Percentiles rank a stretch among this genome's conserved stretches.
phyloP scores from a whole-genome alignment of 2,329 filamentous ascomycete genomes.

The Fusarium anguioides region DNA sequence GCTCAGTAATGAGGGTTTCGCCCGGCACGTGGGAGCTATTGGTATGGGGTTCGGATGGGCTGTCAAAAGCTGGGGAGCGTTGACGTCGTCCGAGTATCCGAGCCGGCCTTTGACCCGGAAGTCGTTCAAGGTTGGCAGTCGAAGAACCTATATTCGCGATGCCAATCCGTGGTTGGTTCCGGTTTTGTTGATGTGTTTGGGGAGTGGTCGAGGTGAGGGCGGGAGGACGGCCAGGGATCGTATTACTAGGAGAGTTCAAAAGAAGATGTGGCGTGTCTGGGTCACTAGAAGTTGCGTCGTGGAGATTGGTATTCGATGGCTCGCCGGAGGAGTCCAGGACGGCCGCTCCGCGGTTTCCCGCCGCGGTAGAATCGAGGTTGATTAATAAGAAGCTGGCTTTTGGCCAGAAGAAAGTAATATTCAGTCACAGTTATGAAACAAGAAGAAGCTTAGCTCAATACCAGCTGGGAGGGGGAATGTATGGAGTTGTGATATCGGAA shows the following conservation, averaged over 20 bases:
- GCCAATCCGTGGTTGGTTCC: constrained; percentile 46
- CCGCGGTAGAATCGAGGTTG: constrained; percentile 49
- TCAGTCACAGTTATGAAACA: constrained; percentile 10
- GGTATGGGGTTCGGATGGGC: constrained; percentile 46
- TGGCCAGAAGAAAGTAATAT: constrained; percentile 36
- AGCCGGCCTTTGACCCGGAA: constrained; percentile 45
- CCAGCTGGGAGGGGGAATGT: constrained; percentile 18
- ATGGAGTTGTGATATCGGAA: constrained; percentile 21
- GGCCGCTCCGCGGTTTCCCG: constrained; percentile 54
- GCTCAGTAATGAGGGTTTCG: constrained; percentile 27
- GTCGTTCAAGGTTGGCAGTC: constrained; percentile 42
- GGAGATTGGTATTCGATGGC: constrained; percentile 48
- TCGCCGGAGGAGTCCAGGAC: constrained; percentile 55
- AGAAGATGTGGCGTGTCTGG: constrained; percentile 68
- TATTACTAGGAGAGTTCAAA: constrained; percentile 60
- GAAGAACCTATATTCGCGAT: constrained; percentile 57
- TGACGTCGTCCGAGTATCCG: constrained; percentile 67
- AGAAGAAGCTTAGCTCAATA: background rate
- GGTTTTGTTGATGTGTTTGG: constrained; percentile 39
- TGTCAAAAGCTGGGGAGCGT: constrained; percentile 57
- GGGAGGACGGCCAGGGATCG: constrained; percentile 55
- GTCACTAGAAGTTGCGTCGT: constrained; percentile 68
- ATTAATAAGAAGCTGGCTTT: constrained; percentile 40
- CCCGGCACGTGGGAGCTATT: constrained; percentile 40
- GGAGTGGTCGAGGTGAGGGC: constrained; percentile 31